Conservation (phyloP, 805 yeast species). For the Lachancea sp. region DNA sequence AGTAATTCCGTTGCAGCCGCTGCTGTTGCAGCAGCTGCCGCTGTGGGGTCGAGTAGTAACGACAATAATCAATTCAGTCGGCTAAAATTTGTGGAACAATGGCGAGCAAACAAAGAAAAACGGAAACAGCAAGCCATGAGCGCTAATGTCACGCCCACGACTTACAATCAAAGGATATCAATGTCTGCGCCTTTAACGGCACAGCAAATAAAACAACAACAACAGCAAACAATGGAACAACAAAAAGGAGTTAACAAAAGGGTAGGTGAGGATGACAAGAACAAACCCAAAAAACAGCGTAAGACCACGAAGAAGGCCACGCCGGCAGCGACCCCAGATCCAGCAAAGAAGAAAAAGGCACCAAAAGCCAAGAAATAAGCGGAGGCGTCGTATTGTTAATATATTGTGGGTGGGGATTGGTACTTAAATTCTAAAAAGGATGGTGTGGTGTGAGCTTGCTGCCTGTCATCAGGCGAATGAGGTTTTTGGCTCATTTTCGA, state of each 20-base stretch:
- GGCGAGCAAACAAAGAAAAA: conserved; percentile 60
- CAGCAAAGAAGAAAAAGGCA: conserved; percentile 26
- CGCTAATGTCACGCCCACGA: conserved; percentile 20
- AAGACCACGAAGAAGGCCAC: conserved; percentile 26
- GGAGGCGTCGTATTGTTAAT: not conserved
- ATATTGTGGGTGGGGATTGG: not conserved
- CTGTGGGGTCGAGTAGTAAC: conserved; percentile 32
- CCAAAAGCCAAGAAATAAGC: conserved; percentile 21
- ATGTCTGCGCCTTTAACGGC: conserved; percentile 27
- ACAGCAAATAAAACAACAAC: conserved; percentile 26
- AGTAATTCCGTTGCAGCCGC: conserved; percentile 33
- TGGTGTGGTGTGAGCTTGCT: not conserved
- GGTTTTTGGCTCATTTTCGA: conserved; percentile 31
- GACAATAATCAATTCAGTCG: conserved; percentile 68
- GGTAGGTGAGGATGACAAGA: conserved; percentile 15
- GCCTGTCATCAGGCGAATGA: conserved; percentile 21
- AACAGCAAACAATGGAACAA: conserved; percentile 19
- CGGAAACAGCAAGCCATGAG: conserved; percentile 39
- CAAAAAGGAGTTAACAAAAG: conserved; percentile 9
- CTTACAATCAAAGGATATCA: conserved; percentile 29
- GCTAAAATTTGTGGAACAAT: conserved; percentile 80
- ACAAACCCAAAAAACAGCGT: conserved; percentile 28
- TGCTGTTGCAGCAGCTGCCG: conserved; percentile 36
- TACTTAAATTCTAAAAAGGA: too few relatives aligned
- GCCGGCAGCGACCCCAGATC: conserved; percentile 20